These are phyloP conservation scores for Silybum marianum DNA, from an alignment of 129 eudicot genomes.

Conservation along the genomic window DNA sequence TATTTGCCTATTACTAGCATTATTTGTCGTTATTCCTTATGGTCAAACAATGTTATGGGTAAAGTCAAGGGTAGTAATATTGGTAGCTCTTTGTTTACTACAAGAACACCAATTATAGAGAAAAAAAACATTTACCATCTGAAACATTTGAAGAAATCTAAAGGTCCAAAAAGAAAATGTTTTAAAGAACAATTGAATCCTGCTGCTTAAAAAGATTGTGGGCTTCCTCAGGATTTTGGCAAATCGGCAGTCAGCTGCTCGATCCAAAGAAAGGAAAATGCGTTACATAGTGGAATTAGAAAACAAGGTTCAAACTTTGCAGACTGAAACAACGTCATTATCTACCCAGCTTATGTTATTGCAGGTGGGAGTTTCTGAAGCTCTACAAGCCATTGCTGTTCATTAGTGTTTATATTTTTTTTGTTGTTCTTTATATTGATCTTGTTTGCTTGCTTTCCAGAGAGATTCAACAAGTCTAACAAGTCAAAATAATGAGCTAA, in stretches of 20 bases:
- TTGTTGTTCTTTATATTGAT: background rate
- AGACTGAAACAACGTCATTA: slow-evolving; percentile 81
- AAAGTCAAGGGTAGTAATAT: background rate
- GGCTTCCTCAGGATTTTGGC: slow-evolving; percentile 71
- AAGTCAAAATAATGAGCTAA: slow-evolving; percentile 75
- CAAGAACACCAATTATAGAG: background rate
- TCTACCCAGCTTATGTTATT: slow-evolving; percentile 82
- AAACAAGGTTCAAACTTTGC: slow-evolving; percentile 89
- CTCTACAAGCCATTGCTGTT: background rate
- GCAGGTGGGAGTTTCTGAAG: slow-evolving; percentile 50
- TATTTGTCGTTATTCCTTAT: background rate
- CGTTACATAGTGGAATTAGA: slow-evolving; percentile 84
- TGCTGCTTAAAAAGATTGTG: slow-evolving; percentile 15
- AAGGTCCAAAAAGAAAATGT: background rate
- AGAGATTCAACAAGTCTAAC: slow-evolving; percentile 73
- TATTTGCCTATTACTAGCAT: background rate
- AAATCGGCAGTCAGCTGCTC: slow-evolving; percentile 94
- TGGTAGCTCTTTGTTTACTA: background rate
- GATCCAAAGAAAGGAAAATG: slow-evolving; percentile 88
- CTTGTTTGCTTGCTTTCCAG: slow-evolving; percentile 40
- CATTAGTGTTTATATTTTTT: background rate
- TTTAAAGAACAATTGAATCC: background rate
- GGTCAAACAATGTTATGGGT: background rate
- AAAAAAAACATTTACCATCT: background rate
- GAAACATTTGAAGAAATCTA: background rate